Base-by-base conservation (phyloP, 1,139 yeast species). In the Saccharomyces hybrid region DNA sequence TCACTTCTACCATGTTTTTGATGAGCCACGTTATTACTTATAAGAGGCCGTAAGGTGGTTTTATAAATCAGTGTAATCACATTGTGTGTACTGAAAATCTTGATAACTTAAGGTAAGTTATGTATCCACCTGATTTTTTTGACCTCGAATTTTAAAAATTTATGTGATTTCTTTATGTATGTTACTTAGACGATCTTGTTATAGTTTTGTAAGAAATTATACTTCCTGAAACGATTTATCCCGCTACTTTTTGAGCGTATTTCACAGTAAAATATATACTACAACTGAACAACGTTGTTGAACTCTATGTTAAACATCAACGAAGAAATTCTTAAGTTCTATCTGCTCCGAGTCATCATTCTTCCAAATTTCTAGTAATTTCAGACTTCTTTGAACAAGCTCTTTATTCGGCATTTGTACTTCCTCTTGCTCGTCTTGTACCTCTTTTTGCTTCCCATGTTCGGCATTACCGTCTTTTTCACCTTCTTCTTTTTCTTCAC, bases 1-100 rank as follows among this genome's bases (percentile, higher is more conserved):
- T 1, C 99, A 93, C 70, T 77, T 82, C 60, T 93, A 87, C 75
- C 98, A 93, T 71, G 99, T 93, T 1, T 90, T 93, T 70, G 93
- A 89, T 62, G 95, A 87, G 69, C 82, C 82, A 13, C 80, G 96
- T 61, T 91, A 91, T 69, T 89, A 81, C 68, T 78, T 31, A n/a
- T 48, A 25, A 26, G 34, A 16, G 30, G 23, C 20, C 23, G 38
- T 23, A 13, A 30, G 28, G 16, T 7, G 3, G 5, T 13, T 20
- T 32, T 32, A 32, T 32, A n/a, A 32, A 30, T 4, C 32, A 9
- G 13, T 30, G 13, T 9, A 30, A n/a, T 32, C 13, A 11, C 38
- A 13, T 4, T 32, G 13, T 13, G 5, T 32, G 14, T 5, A 32
- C 13, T 13, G 14, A 7, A 16, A 13, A 32, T 11, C 16, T 32